Evolutionary conservation across 208 protist species (phyloP).

Genomic region (Herpetomonas tarakana): DNA sequence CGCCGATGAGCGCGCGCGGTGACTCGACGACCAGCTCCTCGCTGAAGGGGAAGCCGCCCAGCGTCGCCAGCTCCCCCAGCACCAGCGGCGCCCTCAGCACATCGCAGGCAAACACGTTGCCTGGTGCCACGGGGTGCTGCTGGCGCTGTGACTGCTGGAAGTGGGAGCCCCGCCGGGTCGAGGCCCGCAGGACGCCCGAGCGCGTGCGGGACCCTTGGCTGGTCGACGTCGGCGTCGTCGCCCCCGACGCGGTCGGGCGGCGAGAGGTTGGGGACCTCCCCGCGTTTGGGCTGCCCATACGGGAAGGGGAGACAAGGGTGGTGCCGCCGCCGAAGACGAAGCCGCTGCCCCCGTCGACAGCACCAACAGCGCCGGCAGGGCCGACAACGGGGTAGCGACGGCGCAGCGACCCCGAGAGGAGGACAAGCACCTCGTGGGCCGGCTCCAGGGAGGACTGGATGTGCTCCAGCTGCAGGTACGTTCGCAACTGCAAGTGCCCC

Average conservation of each 20-base stretch:
- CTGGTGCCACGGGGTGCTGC: slow-evolving; percentile 2
- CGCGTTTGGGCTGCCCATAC: neutral
- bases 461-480: slow-evolving; percentile 46
- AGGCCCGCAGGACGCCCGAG: neutral
- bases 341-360: neutral
- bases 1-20: slow-evolving; percentile 30
- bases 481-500: slow-evolving; percentile 9
- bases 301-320: neutral
- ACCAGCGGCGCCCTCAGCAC: slow-evolving; percentile 45
- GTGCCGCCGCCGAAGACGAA: no score
- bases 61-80: slow-evolving; percentile 53
- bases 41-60: slow-evolving; percentile 58
- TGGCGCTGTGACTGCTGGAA: neutral
- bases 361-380: slow-evolving; percentile 1
- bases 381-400: slow-evolving; percentile 18
- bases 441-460: slow-evolving; percentile 70
- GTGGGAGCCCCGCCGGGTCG: neutral
- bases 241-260: neutral
- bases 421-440: slow-evolving; percentile 53
- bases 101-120: slow-evolving; percentile 9
- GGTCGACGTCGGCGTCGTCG: neutral
- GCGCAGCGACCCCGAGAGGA: slow-evolving; percentile 43
- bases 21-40: slow-evolving; percentile 46
- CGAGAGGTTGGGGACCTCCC: neutral
- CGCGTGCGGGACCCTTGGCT: slow-evolving; percentile 3